Evolutionary conservation across 176 grass and related monocot genomes (phyloP).

Genomic region (Urochloa ruziziensis): DNA sequence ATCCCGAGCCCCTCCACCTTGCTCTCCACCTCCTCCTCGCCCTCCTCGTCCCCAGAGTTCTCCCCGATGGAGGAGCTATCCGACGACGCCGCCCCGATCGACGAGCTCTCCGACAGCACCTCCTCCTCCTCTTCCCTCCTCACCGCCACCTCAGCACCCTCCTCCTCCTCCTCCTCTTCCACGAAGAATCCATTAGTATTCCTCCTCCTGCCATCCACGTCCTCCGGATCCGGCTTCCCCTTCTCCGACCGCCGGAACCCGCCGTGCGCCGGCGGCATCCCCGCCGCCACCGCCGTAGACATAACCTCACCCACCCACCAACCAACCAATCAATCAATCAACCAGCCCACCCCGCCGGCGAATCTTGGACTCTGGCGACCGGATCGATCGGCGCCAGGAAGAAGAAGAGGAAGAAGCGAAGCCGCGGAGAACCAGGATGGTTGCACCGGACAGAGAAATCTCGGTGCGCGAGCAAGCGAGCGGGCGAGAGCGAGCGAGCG

Average conservation of each 20-base stretch:
- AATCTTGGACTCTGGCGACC: background rate
- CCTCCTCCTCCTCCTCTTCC: background rate
- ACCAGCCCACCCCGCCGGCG: background rate
- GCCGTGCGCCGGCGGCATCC: conserved; percentile 32
- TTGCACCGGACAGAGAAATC: conserved; percentile 19
- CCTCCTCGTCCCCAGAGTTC: conserved; percentile 41
- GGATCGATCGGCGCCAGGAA: background rate
- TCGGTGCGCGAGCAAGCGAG: background rate
- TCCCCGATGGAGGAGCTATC: conserved; percentile 62
- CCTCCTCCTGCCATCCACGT: background rate
- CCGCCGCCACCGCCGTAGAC: conserved; percentile 35
- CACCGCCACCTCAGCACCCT: background rate
- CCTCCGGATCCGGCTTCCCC: conserved; percentile 23
- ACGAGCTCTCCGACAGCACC: conserved; percentile 33
- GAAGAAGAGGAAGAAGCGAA: background rate
- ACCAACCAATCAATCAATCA: background rate
- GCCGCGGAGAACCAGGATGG: background rate
- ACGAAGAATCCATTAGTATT: conserved; percentile 19
- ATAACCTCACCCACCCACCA: background rate
- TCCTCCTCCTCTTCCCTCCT: conserved; percentile 13
- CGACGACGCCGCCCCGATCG: conserved; percentile 48
- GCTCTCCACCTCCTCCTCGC: conserved; percentile 42
- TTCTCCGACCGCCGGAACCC: conserved; percentile 21
- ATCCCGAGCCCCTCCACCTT: conserved; percentile 22
- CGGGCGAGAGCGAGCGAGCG: background rate